Conservation (phyloP, 129 eudicot genomes). For the Mikania micrantha region DNA sequence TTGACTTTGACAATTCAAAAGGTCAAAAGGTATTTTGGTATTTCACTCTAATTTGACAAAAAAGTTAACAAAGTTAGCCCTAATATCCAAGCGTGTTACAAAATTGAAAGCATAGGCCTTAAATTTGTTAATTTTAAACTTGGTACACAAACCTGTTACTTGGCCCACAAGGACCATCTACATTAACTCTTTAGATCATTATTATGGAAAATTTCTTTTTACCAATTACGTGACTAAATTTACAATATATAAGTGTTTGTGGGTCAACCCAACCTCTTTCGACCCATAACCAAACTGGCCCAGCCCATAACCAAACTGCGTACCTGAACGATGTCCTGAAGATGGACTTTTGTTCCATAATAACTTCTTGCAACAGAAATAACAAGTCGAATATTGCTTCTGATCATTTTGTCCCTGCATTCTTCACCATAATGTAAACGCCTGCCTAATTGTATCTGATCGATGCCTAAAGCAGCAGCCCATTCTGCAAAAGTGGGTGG, state of each 20-base stretch:
- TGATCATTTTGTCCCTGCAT: constrained; percentile 91
- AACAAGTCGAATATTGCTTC: constrained; percentile 88
- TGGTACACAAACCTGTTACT: too few species aligned
- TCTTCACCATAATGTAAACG: constrained; percentile 60
- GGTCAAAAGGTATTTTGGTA: too few species aligned
- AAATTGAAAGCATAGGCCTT: too few species aligned
- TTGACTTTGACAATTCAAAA: too few species aligned
- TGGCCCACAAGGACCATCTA: too few species aligned
- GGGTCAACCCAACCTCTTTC: not conserved
- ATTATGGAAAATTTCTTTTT: too few species aligned
- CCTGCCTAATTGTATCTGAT: constrained; percentile 57
- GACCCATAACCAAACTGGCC: not conserved
- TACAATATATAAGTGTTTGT: not conserved
- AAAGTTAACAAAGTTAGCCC: too few species aligned
- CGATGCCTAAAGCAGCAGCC: constrained; percentile 82
- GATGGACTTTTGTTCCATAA: constrained; percentile 75
- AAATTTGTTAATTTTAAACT: too few species aligned
- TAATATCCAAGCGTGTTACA: too few species aligned
- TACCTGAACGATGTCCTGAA: constrained; percentile 97
- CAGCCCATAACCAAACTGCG: not conserved
- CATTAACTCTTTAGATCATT: too few species aligned
- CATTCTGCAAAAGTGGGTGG: constrained; percentile 71
- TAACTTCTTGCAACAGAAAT: constrained; percentile 88
- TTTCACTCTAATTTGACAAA: too few species aligned
- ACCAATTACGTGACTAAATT: not conserved